These are phyloP conservation scores for Pezicula radicicola DNA, from an alignment of 2,329 filamentous ascomycete species.

Conservation along the genomic window DNA sequence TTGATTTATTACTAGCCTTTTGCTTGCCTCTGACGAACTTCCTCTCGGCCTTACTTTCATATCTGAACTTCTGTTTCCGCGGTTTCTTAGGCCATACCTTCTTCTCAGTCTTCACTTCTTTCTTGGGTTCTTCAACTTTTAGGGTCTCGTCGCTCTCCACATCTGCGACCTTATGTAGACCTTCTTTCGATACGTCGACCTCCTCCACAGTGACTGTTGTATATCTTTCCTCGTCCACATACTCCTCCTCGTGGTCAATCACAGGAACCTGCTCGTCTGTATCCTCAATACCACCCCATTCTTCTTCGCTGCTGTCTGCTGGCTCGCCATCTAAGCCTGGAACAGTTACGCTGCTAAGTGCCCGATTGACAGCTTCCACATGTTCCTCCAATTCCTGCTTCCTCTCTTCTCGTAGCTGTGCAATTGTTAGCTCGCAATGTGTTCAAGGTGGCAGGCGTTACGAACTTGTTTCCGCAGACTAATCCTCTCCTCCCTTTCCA, in stretches of 20 bases:
- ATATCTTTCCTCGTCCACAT: slow-evolving; percentile 93
- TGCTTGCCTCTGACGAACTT: slow-evolving; percentile 70
- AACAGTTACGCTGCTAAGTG: slow-evolving; percentile 35
- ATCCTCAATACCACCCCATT: slow-evolving; percentile 67
- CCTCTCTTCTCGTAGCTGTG: slow-evolving; percentile 78
- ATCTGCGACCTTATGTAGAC: slow-evolving; percentile 54
- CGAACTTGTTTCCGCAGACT: slow-evolving; percentile 71
- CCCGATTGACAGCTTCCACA: slow-evolving; percentile 68
- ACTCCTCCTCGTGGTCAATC: slow-evolving; percentile 84
- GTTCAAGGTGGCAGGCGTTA: neutral
- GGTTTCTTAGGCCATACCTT: slow-evolving; percentile 54
- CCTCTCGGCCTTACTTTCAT: slow-evolving; percentile 84
- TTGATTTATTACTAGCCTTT: slow-evolving; percentile 57
- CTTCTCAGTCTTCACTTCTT: slow-evolving; percentile 27
- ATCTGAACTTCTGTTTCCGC: slow-evolving; percentile 89
- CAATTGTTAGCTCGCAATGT: slow-evolving; percentile 8
- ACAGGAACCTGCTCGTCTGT: slow-evolving; percentile 39
- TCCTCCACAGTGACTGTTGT: slow-evolving; percentile 93
- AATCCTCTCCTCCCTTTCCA: slow-evolving; percentile 74
- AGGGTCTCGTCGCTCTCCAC: slow-evolving; percentile 31
- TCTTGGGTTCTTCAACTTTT: slow-evolving; percentile 24
- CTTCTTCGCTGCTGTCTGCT: slow-evolving; percentile 39
- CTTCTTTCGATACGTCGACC: slow-evolving; percentile 75
- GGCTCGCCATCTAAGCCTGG: slow-evolving; percentile 31
- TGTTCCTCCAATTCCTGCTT: slow-evolving; percentile 80